Percentiles rank a stretch among this genome's conserved stretches.
phyloP scores from a whole-genome alignment of 129 eudicot species.

The Ambrosia trifida region DNA sequence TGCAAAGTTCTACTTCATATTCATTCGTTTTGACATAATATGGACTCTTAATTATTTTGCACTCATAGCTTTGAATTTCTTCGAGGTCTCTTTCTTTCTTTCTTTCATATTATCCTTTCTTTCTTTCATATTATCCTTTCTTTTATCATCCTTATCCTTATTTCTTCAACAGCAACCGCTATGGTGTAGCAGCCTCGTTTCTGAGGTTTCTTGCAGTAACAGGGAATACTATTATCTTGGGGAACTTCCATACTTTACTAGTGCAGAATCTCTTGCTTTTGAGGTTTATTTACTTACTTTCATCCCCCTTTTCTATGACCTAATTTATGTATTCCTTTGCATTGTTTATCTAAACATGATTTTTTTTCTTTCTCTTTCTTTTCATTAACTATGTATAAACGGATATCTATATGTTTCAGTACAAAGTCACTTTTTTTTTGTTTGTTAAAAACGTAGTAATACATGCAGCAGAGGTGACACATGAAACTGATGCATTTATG shows the following conservation, averaged over 20 bases:
- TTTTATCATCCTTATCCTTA: not conserved
- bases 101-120: not conserved
- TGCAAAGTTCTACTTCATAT: slow-evolving; percentile 68
- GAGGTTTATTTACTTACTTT: slow-evolving; percentile 55
- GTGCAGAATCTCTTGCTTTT: slow-evolving; percentile 64
- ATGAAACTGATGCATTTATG: too few species aligned
- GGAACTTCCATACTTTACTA: slow-evolving; percentile 79
- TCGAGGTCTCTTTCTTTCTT: too few species aligned
- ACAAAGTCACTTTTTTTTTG: too few species aligned
- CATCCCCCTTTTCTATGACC: not conserved
- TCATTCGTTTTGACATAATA: slow-evolving; percentile 64
- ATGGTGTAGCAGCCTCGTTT: slow-evolving; percentile 72
- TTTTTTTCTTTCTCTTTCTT: not conserved
- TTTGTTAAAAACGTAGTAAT: too few species aligned
- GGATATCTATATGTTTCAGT: too few species aligned
- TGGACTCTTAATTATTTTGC: slow-evolving; percentile 89
- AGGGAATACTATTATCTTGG: slow-evolving; percentile 90
- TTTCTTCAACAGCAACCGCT: slow-evolving; percentile 64
- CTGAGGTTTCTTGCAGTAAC: slow-evolving; percentile 53
- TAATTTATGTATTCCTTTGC: too few species aligned
- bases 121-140: not conserved
- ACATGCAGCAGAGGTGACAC: too few species aligned
- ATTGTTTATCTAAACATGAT: not conserved
- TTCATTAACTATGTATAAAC: not conserved
- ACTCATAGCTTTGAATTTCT: slow-evolving; percentile 65